Evolutionary conservation across 2,329 filamentous ascomycete genomes (phyloP).

Genomic region (Xylaria sp.): DNA sequence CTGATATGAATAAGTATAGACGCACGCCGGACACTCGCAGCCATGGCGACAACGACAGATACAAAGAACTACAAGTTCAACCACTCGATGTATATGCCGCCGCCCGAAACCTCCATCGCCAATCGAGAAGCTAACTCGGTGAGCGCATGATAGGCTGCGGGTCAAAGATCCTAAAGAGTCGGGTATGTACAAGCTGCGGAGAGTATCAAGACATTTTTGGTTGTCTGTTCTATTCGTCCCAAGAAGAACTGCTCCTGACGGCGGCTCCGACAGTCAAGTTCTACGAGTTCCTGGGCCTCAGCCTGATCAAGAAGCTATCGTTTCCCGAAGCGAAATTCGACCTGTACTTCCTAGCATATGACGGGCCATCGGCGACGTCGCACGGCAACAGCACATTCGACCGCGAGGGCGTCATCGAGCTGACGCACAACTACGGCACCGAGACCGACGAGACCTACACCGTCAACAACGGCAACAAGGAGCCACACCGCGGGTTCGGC

Average conservation of each 20-base stretch:
- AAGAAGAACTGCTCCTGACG: neutral
- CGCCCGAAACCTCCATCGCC: neutral
- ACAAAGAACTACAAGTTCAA: slow-evolving; percentile 80
- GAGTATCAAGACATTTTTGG: no score
- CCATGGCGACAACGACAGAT: slow-evolving; percentile 74
- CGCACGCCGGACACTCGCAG: slow-evolving; percentile 44
- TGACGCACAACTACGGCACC: slow-evolving; percentile 85
- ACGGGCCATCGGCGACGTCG: slow-evolving; percentile 76
- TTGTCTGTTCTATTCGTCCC: neutral
- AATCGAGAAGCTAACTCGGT: slow-evolving; percentile 16
- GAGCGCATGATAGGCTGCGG: slow-evolving; percentile 67
- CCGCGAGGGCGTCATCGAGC: slow-evolving; percentile 87
- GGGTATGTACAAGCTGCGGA: slow-evolving; percentile 51
- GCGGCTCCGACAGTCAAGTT: slow-evolving; percentile 69
- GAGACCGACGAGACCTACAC: slow-evolving; percentile 82
- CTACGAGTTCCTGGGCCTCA: slow-evolving; percentile 92
- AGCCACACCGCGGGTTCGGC: slow-evolving; percentile 82
- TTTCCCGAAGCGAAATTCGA: slow-evolving; percentile 92
- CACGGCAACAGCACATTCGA: slow-evolving; percentile 75
- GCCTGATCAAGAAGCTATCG: slow-evolving; percentile 76
- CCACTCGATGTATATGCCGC: slow-evolving; percentile 74
- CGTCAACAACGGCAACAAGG: slow-evolving; percentile 87
- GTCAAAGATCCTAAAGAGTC: slow-evolving; percentile 91
- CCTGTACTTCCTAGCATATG: slow-evolving; percentile 93
- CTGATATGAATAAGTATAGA: neutral